Evolutionary conservation across 2,329 filamentous ascomycete species (phyloP), one percentile per base, ranked within the genome.

Genomic region (Cladophialophora exuberans): DNA sequence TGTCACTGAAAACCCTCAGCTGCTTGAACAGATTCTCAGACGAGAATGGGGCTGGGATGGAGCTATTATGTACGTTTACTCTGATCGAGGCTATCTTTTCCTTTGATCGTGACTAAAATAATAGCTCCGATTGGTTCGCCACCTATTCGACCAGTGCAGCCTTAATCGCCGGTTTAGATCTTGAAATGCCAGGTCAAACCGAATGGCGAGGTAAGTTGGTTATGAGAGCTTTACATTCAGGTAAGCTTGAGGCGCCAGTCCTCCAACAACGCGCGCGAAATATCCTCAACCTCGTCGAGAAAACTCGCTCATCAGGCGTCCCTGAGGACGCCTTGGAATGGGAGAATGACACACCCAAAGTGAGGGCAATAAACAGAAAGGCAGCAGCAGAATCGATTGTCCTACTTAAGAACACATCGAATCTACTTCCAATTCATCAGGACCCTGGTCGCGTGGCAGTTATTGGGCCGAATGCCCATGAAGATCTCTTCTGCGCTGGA

Each of bases 381-480:
- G 78, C 87, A 23, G 87, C 85, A 20, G 81, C 83, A 3, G 86
- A 90, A 66, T 83, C 83, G 3, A 84, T 89, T 4, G 86, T 90
- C 1, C 75, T 91, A 11, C 73, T 90, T 36, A 90, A 90, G 72
- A 92, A 92, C 61, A 79, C 88, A 10, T 78, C 79, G 31, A 74
- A 74, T 7, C 67, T 85, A 0, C 74, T 92, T 1, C 88, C 88
- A 0, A n/a, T n/a, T n/a, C n/a, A 63, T 82, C 39, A 69, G 71
- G 30, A 73, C 72, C 68, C 36, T 15, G 36, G 36, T 18, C 36
- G 36, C 15, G 36, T 39, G n/a, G 36, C 15, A 20, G 10, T 82
- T 13, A 80, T 83, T 50, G 80, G 79, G 2, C 78, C 78, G 10
- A 81, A 82, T 52, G 71, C 79, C 10, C 79, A 75, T 48, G 68